Conservation (phyloP, 1,284 basidiomycete species). For the Sphagnurus paluster region DNA sequence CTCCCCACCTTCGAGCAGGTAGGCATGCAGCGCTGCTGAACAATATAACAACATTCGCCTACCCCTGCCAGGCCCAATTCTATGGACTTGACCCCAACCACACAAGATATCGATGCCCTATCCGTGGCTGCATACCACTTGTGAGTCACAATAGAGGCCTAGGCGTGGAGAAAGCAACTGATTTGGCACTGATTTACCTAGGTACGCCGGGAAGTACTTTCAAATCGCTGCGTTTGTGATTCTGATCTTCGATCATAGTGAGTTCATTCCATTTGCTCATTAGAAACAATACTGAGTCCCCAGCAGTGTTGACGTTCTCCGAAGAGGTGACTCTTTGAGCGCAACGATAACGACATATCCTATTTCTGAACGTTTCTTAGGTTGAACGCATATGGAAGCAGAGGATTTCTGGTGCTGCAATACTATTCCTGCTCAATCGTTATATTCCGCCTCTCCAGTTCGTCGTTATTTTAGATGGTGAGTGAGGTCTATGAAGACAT, state of each 20-base stretch:
- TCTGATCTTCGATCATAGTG: conserved; percentile 28
- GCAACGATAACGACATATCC: not conserved
- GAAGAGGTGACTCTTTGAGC: conserved; percentile 17
- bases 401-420: conserved; percentile 22
- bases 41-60: too few relatives aligned
- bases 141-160: too few relatives aligned
- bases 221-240: conserved; percentile 25
- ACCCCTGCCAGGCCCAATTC: too few relatives aligned
- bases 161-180: too few relatives aligned
- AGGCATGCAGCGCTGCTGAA: too few relatives aligned
- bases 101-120: too few relatives aligned
- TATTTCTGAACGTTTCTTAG: conserved; percentile 5
- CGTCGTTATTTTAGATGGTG: conserved; percentile 26
- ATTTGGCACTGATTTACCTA: too few relatives aligned
- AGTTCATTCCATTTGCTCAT: conserved; percentile 3
- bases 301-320: conserved; percentile 17
- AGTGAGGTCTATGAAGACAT: not conserved
- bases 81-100: too few relatives aligned
- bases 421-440: conserved; percentile 27
- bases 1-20: too few relatives aligned
- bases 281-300: too few relatives aligned
- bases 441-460: conserved; percentile 26
- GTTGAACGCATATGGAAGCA: conserved; percentile 24
- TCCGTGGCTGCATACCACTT: too few relatives aligned
- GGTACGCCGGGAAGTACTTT: conserved; percentile 26